Percentiles rank a stretch among this genome's conserved stretches.
phyloP scores from a whole-genome alignment of 2,329 filamentous ascomycete species.

The Penicillium oxalicum region DNA sequence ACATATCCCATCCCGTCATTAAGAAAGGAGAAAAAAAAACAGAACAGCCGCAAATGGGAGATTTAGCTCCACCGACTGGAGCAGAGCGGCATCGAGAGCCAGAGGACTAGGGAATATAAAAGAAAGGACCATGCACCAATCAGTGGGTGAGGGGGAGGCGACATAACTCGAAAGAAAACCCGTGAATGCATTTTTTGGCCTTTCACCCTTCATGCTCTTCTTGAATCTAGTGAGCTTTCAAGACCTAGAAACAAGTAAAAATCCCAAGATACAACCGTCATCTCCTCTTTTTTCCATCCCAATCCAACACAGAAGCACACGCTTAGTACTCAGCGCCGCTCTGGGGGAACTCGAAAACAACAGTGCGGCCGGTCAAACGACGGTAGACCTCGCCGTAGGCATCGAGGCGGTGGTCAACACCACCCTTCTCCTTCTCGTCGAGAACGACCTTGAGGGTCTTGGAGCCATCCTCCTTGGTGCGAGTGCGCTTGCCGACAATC shows the following conservation, averaged over 20 bases:
- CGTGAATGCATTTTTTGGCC: slow-evolving; percentile 27
- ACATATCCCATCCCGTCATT: slow-evolving; percentile 24
- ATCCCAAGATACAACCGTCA: slow-evolving; percentile 18
- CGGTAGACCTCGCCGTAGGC: slow-evolving; percentile 99
- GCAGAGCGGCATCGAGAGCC: slow-evolving; percentile 9
- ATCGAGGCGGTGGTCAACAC: slow-evolving; percentile 98
- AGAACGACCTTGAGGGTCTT: slow-evolving; percentile 99
- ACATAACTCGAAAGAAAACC: slow-evolving; percentile 25
- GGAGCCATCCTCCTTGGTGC: slow-evolving; percentile 97
- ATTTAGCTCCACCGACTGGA: slow-evolving; percentile 17
- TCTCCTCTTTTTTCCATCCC: slow-evolving; percentile 19
- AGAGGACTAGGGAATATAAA: slow-evolving; percentile 2
- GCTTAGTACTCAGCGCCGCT: slow-evolving; percentile 74
- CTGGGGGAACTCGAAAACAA: slow-evolving; percentile 98
- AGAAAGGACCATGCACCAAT: slow-evolving; percentile 16
- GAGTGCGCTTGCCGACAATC: slow-evolving; percentile 98
- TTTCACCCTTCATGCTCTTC: slow-evolving; percentile 23
- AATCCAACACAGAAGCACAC: slow-evolving; percentile 18
- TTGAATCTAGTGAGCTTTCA: slow-evolving; percentile 24
- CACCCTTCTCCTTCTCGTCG: slow-evolving; percentile 99
- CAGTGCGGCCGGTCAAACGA: slow-evolving; percentile 89
- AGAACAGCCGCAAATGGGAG: slow-evolving; percentile 10
- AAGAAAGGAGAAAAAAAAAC: slow-evolving; percentile 16
- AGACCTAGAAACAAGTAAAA: slow-evolving; percentile 25
- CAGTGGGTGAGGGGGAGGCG: slow-evolving; percentile 19